Percentiles rank a stretch among this genome's conserved stretches.
Conservation (phyloP, 2,329 filamentous ascomycete species). For the Aureobasidium sp. region DNA sequence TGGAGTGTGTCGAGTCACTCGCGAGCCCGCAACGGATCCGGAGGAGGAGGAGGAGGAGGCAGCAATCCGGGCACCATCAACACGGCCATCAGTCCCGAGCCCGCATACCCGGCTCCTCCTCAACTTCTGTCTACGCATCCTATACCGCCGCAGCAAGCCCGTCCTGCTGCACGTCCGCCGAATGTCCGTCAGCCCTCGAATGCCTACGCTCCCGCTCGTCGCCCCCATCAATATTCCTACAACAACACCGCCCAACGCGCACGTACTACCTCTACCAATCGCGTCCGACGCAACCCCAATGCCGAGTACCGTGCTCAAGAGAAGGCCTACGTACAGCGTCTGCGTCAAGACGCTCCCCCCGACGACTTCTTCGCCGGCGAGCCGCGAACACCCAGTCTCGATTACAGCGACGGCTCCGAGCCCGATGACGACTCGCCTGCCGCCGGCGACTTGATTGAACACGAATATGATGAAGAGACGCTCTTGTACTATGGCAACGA, state of each 20-base stretch:
- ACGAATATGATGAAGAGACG: conserved; percentile 85
- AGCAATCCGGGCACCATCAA: conserved; percentile 1
- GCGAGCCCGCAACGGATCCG: conserved; percentile 11
- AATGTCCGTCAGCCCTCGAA: conserved; percentile 44
- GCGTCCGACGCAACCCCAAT: conserved; percentile 56
- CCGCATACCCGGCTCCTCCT: conserved; percentile 17
- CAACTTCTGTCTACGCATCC: conserved; percentile 21
- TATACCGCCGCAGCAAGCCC: background rate
- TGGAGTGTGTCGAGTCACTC: conserved; percentile 21
- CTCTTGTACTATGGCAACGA: conserved; percentile 90
- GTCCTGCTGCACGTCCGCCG: conserved; percentile 30
- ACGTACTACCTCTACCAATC: conserved; percentile 51
- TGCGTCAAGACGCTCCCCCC: conserved; percentile 65
- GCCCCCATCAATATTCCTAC: conserved; percentile 42
- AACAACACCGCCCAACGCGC: conserved; percentile 42
- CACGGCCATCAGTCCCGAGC: background rate
- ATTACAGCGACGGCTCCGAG: conserved; percentile 67
- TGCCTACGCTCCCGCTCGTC: conserved; percentile 43
- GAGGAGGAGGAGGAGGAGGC: conserved; percentile 16
- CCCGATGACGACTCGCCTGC: conserved; percentile 86
- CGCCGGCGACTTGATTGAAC: conserved; percentile 74
- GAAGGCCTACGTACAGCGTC: conserved; percentile 86
- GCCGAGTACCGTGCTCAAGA: conserved; percentile 78
- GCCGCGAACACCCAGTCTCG: conserved; percentile 63
- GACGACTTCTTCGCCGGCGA: conserved; percentile 62